Evolutionary conservation across 2,329 filamentous ascomycete genomes (phyloP), one percentile per base, ranked within the genome.

Genomic region (Exophiala dermatitidis): DNA sequence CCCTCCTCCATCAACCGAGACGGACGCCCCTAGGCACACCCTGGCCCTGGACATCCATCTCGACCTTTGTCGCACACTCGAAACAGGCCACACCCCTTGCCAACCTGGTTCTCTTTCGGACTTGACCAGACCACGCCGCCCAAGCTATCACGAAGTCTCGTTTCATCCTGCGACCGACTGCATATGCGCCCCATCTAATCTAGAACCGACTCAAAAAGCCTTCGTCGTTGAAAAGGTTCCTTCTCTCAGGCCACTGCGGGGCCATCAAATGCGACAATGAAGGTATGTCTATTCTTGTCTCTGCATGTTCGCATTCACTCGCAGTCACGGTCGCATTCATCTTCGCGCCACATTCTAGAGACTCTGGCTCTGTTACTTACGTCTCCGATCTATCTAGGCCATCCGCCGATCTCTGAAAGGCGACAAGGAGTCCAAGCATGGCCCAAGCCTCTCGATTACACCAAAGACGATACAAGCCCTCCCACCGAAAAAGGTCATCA

Each of bases 401-500:
- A 80, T 95, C 72, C 82, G 90, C 69, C 81, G 88, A 73, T 95
- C 89, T 58, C 86, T 95, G 73, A 95, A 95, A 75, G 85, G 87
- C 70, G 88, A 94, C 63, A 94, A 90, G 77, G 80, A 82, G 60
- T 69, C 73, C 58, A 82, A 84, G 68, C 48, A 56, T 37, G 46
- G 50, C 33, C 78, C 82, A 61, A 85, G 88, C 67, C 79, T 88
- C 62, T 85, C 86, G 53, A 86, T 95, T 62, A 83, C 85, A 10
- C 85, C 86, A 60, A 95, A 95, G 71, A 86, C 90, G 52, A 81
- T 91, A 61, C 89, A 90, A 48, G 95, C 95, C 66, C 81, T 93
- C 29, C 89, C 90, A 49, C 90, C 90, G 1, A 95, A 95, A 73
- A 95, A 95, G 90, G 90, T 98, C 57, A 98, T 98, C 71, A 90